Conservation (phyloP, 164 flowering plant genomes). For the Tetracentron sinense region DNA sequence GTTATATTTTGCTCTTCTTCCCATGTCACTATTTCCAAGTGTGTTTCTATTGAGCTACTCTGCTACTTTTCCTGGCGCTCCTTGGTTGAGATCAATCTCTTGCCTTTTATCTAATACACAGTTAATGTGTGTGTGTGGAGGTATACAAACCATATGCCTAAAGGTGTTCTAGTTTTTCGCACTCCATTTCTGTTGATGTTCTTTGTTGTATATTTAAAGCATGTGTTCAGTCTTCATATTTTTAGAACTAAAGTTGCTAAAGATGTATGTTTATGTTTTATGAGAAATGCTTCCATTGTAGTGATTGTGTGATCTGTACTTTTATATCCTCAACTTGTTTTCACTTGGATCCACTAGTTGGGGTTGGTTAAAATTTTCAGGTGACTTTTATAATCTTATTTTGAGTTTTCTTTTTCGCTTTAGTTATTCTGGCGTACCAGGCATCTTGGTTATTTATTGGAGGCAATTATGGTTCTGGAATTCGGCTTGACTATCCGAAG, state of each 20-base stretch:
- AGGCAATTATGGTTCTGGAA: conserved; percentile 84
- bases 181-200: too few species aligned
- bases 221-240: not conserved
- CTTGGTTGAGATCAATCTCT: too few species aligned
- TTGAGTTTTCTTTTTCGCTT: conserved; percentile 13
- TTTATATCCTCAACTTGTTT: not conserved
- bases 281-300: not conserved
- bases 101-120: too few species aligned
- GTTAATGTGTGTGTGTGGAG: too few species aligned
- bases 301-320: not conserved
- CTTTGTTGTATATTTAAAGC: too few species aligned
- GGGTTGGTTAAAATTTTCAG: not conserved
- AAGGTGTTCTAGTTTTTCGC: too few species aligned
- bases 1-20: too few species aligned
- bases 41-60: too few species aligned
- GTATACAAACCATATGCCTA: too few species aligned
- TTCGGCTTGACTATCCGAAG: conserved; percentile 74
- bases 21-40: too few species aligned
- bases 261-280: not conserved
- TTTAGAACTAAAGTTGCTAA: not conserved
- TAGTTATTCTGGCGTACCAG: conserved; percentile 84
- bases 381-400: not conserved
- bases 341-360: not conserved
- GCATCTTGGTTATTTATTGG: conserved; percentile 66
- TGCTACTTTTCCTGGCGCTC: too few species aligned